Evolutionary conservation across 75 land plant species (phyloP), one percentile per base, ranked within the genome.

Genomic region (Pinus tabuliformis): DNA sequence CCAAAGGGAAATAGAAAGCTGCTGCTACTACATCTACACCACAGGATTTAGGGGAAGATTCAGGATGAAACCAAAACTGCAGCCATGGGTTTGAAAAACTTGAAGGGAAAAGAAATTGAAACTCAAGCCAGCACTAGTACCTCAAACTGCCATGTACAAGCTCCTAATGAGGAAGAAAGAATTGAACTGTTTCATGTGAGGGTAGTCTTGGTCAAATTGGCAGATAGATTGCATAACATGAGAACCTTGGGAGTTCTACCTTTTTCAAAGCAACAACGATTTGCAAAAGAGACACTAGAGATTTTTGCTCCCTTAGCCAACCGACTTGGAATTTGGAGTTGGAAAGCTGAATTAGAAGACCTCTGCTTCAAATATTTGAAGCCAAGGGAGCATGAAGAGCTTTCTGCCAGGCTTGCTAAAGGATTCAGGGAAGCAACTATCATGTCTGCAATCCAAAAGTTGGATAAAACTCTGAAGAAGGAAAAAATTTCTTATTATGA

Each of bases 171-270:
- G n/a, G n/a, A n/a, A n/a, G n/a, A n/a, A n/a, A n/a, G n/a, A n/a
- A n/a, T n/a, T n/a, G n/a, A n/a, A n/a, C n/a, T n/a, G n/a, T n/a
- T n/a, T n/a, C n/a, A 97, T 78, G 92, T 94, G 3, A 85, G 99
- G 54, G 99, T 94, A 62, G 99, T 97, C 3, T 88, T 97, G 11
- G 87, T 97, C 64, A 97, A 97, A 76, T 84, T 97, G 39, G 99
- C 99, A 20, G 99, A 97, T 82, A 82, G 99, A 57, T 78, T 97
- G 85, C 99, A 97, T 73, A 97, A 97, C 80, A 89, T 97, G 99
- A 89, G 90, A 85, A 97, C 99, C 0, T 75, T 97, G 63, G 93
- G 87, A 39, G 93, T 98, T 70, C 77, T 97, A 73, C 84, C 93
- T 49, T 56, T 83, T 45, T 62, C 14, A 36, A 97, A 95, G 79